Conservation (phyloP, 345 rosid genomes). For the Limnanthes douglasii region DNA sequence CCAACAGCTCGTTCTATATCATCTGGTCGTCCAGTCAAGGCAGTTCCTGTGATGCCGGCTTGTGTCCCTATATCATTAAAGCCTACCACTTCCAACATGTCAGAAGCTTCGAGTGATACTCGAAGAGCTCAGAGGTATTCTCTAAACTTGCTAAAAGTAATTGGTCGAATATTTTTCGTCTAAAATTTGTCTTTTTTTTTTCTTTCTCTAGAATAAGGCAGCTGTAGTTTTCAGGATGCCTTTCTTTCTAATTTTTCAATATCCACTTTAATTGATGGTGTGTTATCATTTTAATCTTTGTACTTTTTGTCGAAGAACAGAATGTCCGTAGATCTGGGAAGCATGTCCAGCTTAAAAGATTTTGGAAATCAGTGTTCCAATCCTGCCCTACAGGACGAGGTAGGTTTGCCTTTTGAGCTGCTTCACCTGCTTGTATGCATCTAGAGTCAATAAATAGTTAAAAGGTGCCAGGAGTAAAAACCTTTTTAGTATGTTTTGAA, state of each 20-base stretch:
- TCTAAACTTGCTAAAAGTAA: not conserved
- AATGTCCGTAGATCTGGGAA: slow-evolving; percentile 40
- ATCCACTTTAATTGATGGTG: too few species aligned
- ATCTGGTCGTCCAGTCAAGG: slow-evolving; percentile 27
- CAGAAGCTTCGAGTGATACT: slow-evolving; percentile 24
- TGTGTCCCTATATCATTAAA: slow-evolving; percentile 36
- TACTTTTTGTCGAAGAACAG: slow-evolving; percentile 24
- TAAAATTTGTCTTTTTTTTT: too few species aligned
- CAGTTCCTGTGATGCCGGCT: slow-evolving; percentile 34
- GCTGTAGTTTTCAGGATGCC: too few species aligned
- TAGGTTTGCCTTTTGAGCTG: slow-evolving; percentile 11
- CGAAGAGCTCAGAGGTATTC: slow-evolving; percentile 49
- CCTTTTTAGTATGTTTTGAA: too few species aligned
- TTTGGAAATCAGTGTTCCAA: slow-evolving; percentile 32
- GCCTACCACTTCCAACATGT: slow-evolving; percentile 30
- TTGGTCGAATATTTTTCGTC: too few species aligned
- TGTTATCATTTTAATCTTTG: too few species aligned
- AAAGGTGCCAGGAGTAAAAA: too few species aligned
- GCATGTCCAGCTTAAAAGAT: slow-evolving; percentile 29
- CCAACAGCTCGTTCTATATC: slow-evolving; percentile 34
- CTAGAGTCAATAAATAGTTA: too few species aligned
- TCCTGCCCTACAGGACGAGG: slow-evolving; percentile 85
- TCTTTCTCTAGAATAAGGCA: too few species aligned
- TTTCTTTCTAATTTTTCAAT: too few species aligned
- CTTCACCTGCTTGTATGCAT: too few species aligned